Evolutionary conservation across 768 basidiomycete species (phyloP).

Genomic region (Phlebiopsis gigantea): DNA sequence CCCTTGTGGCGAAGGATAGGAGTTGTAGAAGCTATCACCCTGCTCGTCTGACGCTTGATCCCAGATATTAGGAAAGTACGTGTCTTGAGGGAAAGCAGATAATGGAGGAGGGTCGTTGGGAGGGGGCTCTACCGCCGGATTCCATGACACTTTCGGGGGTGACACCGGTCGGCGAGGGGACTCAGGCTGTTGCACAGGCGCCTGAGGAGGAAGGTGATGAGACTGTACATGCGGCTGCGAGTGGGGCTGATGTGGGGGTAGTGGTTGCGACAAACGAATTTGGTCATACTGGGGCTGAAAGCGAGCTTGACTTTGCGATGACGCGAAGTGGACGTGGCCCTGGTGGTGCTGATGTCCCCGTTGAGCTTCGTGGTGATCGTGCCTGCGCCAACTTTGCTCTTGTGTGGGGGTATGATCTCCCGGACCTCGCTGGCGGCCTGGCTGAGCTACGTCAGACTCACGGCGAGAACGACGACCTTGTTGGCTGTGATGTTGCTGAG

Average conservation of each 20-base stretch:
- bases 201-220: slow-evolving; percentile 18
- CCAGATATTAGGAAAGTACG: slow-evolving; percentile 86
- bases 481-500: slow-evolving; percentile 1
- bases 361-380: slow-evolving; percentile 16
- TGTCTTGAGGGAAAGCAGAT: slow-evolving; percentile 63
- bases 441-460: background rate
- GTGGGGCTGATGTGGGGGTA: slow-evolving; percentile 10
- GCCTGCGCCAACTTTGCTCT: slow-evolving; percentile 11
- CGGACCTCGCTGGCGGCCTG: background rate
- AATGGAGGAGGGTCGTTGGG: slow-evolving; percentile 52
- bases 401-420: background rate
- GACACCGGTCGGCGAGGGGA: slow-evolving; percentile 45
- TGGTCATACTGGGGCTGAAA: slow-evolving; percentile 19
- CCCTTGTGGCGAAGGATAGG: background rate
- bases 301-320: slow-evolving; percentile 20
- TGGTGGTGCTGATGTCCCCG: slow-evolving; percentile 16
- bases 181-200: slow-evolving; percentile 13
- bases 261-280: slow-evolving; percentile 17
- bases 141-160: slow-evolving; percentile 71
- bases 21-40: slow-evolving; percentile 31
- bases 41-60: slow-evolving; percentile 50
- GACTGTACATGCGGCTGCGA: slow-evolving; percentile 10
- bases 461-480: background rate
- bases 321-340: slow-evolving; percentile 13
- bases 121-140: slow-evolving; percentile 75